phyloP scores from a whole-genome alignment of 1,284 basidiomycete genomes.

The Pholiota adiposa region DNA sequence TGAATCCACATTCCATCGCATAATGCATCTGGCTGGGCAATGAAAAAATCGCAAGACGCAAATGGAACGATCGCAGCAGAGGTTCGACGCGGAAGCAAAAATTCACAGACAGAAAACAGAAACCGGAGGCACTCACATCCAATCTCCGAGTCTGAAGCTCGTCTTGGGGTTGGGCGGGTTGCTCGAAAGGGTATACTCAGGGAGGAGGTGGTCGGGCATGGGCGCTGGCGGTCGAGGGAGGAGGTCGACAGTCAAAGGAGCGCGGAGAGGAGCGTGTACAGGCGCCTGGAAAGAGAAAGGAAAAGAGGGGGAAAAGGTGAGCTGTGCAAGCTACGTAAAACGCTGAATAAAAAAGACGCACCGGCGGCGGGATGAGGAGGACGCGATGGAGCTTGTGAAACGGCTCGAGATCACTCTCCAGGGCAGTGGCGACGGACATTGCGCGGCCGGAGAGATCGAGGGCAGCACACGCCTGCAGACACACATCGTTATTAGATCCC shows the following conservation, averaged over 20 bases:
- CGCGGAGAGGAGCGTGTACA: no score
- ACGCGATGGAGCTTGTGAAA: slow-evolving; percentile 56
- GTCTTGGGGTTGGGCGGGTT: slow-evolving; percentile 79
- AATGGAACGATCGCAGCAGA: no score
- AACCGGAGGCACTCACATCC: slow-evolving; percentile 65
- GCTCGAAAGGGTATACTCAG: slow-evolving; percentile 62
- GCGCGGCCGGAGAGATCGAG: slow-evolving; percentile 51
- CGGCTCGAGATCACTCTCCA: slow-evolving; percentile 64
- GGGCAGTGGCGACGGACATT: slow-evolving; percentile 54
- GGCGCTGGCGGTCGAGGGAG: slow-evolving; percentile 20
- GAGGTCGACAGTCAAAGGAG: no score
- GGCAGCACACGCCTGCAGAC: slow-evolving; percentile 53
- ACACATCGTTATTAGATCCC: slow-evolving; percentile 21
- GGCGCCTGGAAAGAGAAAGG: slow-evolving; percentile 26
- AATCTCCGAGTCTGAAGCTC: slow-evolving; percentile 74
- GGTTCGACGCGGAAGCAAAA: no score
- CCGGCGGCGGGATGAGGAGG: slow-evolving; percentile 37
- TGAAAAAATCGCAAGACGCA: no score
- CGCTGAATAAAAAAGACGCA: slow-evolving; percentile 6
- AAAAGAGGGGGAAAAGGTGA: slow-evolving; percentile 19
- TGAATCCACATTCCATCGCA: no score
- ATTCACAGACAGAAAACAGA: neutral
- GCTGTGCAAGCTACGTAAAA: slow-evolving; percentile 33
- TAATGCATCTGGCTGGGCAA: no score
- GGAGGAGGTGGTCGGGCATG: slow-evolving; percentile 28